A percentile compares a stretch with the other conserved stretches of the same genome.
Conservation (phyloP, 164 flowering plant genomes). For the Buxus sempervirens region DNA sequence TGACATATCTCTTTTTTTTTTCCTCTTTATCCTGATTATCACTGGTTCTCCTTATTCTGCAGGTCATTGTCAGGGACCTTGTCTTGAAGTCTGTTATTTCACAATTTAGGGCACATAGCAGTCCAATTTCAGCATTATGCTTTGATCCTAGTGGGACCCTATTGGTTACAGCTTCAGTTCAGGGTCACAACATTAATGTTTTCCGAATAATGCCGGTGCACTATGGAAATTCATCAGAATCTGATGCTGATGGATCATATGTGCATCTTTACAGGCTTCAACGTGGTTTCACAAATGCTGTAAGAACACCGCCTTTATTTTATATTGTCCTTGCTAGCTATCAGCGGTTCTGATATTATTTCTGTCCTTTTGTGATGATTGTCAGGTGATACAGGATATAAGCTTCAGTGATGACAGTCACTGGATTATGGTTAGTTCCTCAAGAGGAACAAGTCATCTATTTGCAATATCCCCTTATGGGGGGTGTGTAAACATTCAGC, state of each 20-base stretch:
- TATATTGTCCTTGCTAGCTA: not conserved
- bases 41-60: slow-evolving; percentile 11
- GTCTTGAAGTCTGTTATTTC: slow-evolving; percentile 55
- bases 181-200: slow-evolving; percentile 80
- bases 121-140: slow-evolving; percentile 75
- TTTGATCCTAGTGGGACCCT: slow-evolving; percentile 83
- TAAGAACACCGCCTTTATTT: slow-evolving; percentile 21
- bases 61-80: slow-evolving; percentile 79
- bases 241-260: slow-evolving; percentile 37
- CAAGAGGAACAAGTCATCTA: slow-evolving; percentile 79
- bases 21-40: not conserved
- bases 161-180: slow-evolving; percentile 80
- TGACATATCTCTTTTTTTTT: not conserved
- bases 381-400: slow-evolving; percentile 79
- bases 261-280: slow-evolving; percentile 78
- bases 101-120: slow-evolving; percentile 80
- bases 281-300: slow-evolving; percentile 85
- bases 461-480: slow-evolving; percentile 65
- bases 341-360: not conserved
- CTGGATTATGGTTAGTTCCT: slow-evolving; percentile 86
- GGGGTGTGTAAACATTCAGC: slow-evolving; percentile 34
- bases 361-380: not conserved
- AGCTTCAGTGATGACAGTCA: slow-evolving; percentile 75
- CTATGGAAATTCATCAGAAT: slow-evolving; percentile 34
- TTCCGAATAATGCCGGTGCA: slow-evolving; percentile 54